Conservation (phyloP, 1,284 basidiomycete species). For the Pterulicium gracile region DNA sequence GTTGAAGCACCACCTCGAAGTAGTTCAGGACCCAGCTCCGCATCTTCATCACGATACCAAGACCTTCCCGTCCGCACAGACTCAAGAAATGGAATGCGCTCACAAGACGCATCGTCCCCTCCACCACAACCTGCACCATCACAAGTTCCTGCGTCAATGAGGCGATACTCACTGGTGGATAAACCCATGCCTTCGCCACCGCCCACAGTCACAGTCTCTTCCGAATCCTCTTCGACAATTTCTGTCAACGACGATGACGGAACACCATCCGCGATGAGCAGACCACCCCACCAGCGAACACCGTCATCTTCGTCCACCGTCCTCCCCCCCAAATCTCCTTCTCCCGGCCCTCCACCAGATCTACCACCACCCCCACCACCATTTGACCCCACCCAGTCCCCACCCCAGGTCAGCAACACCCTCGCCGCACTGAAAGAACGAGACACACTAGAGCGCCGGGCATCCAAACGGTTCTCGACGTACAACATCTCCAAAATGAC, state of each 20-base stretch:
- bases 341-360: too few species aligned
- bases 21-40: conserved; percentile 4
- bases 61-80: background rate
- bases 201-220: conserved; percentile 8
- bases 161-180: conserved; percentile 69
- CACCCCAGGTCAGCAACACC: conserved; percentile 70
- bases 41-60: conserved; percentile 2
- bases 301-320: background rate
- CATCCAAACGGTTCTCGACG: conserved; percentile 93
- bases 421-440: conserved; percentile 82
- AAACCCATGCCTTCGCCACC: conserved; percentile 31
- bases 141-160: conserved; percentile 46
- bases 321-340: background rate
- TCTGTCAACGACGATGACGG: background rate
- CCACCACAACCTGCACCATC: conserved; percentile 11
- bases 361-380: conserved; percentile 26
- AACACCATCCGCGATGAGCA: background rate
- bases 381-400: conserved; percentile 26
- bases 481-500: conserved; percentile 97
- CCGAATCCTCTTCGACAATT: background rate
- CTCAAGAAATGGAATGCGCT: conserved; percentile 7
- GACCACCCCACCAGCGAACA: too few species aligned
- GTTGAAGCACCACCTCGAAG: conserved; percentile 21
- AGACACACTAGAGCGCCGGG: conserved; percentile 83
- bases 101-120: conserved; percentile 9